These are phyloP conservation scores for Metrosideros polymorpha DNA, from an alignment of 441 rosid species.

Conservation along the genomic window DNA sequence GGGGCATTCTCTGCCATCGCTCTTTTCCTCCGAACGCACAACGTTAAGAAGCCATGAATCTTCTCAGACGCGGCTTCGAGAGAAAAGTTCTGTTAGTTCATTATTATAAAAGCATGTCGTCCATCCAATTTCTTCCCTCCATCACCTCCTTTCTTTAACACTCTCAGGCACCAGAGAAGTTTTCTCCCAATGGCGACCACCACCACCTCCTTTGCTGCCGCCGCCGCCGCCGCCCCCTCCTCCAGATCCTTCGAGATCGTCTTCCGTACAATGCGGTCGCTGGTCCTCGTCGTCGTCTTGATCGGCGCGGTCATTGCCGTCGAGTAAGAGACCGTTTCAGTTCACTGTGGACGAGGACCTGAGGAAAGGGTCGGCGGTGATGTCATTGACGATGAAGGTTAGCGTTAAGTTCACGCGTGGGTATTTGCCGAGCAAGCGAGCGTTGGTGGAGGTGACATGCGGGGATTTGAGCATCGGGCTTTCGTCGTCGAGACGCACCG, in stretches of 20 bases:
- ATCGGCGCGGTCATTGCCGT: neutral
- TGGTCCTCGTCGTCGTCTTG: neutral
- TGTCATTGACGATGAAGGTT: neutral
- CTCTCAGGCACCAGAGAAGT: neutral
- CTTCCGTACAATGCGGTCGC: neutral
- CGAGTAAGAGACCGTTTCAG: neutral
- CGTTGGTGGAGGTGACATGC: neutral
- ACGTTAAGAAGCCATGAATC: neutral
- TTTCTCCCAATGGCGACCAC: neutral
- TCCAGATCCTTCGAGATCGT: neutral
- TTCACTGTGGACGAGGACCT: neutral
- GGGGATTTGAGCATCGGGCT: neutral
- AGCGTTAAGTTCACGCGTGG: neutral
- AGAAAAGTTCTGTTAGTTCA: too few species aligned
- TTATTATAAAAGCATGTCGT: neutral
- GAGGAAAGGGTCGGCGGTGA: neutral
- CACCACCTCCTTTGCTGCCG: neutral
- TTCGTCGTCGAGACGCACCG: neutral
- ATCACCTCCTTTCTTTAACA: neutral
- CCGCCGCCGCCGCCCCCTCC: neutral
- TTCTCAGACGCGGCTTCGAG: neutral
- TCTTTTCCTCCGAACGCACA: neutral
- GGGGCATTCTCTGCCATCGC: neutral
- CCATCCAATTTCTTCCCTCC: neutral
- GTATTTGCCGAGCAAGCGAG: neutral